These are phyloP conservation scores for Forsythia suspensa DNA, from an alignment of 257 asterid genomes.

Conservation along the genomic window DNA sequence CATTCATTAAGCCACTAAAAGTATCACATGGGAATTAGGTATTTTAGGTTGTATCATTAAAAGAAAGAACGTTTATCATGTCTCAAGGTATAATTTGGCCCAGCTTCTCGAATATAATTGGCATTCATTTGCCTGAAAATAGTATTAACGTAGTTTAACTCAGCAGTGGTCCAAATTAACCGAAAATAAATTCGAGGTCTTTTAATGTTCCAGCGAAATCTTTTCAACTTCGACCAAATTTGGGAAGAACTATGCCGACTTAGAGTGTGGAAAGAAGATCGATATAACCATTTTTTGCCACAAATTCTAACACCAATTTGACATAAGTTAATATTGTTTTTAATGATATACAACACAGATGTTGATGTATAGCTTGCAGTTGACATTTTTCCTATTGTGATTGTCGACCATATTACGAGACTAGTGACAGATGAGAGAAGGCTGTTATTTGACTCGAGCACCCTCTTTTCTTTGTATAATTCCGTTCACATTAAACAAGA, in stretches of 20 bases:
- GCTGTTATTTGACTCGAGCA: not conserved
- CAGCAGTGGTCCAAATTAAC: not conserved
- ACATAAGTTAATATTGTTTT: not conserved
- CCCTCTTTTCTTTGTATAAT: not conserved
- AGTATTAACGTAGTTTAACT: not conserved
- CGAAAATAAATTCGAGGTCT: not conserved
- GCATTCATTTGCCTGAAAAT: not conserved
- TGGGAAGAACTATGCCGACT: not conserved
- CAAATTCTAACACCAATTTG: not conserved
- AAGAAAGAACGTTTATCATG: not conserved
- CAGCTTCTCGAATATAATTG: not conserved
- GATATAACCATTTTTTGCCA: not conserved
- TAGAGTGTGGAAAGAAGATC: not conserved
- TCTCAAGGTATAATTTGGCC: not conserved
- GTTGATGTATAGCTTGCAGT: not conserved
- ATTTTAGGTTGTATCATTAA: not conserved
- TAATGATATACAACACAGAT: not conserved
- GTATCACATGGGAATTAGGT: not conserved
- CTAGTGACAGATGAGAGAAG: not conserved
- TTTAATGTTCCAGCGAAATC: not conserved
- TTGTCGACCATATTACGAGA: not conserved
- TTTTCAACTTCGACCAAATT: not conserved
- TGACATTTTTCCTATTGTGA: not conserved
- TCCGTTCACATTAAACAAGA: not conserved
- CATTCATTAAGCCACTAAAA: not conserved